Percentiles rank a stretch among this genome's conserved stretches.
Conservation (phyloP, 169 alveolate species). For the Plasmodium fragile region DNA sequence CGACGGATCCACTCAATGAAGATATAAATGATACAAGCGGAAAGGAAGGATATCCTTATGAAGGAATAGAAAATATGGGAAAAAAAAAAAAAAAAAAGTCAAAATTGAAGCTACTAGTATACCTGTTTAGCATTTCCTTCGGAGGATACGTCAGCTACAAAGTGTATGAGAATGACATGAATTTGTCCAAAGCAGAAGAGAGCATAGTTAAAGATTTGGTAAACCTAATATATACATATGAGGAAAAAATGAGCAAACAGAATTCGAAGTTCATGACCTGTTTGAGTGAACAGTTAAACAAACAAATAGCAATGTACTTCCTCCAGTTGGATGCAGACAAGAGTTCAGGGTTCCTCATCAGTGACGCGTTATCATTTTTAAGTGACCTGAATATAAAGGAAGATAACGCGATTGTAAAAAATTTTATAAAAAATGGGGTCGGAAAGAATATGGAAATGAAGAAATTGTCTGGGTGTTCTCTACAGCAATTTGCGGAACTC, state of each 20-base stretch:
- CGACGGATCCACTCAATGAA: not conserved
- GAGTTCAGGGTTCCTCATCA: conserved; percentile 51
- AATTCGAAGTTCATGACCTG: conserved; percentile 73
- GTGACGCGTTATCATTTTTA: conserved; percentile 61
- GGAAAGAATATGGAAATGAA: conserved; percentile 53
- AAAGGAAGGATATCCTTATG: not conserved
- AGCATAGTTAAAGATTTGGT: conserved; percentile 47
- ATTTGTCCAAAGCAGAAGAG: conserved; percentile 74
- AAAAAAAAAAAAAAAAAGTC: conserved; percentile 44
- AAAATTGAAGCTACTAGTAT: conserved; percentile 18
- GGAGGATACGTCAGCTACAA: conserved; percentile 43
- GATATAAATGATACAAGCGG: not conserved
- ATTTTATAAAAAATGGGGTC: conserved; percentile 55
- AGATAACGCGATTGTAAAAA: conserved; percentile 53
- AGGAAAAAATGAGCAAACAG: conserved; percentile 46
- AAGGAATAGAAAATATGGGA: not conserved
- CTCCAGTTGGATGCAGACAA: conserved; percentile 68
- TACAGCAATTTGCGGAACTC: conserved; percentile 72
- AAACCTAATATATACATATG: conserved; percentile 23
- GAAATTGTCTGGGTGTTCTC: conserved; percentile 65
- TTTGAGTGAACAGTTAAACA: conserved; percentile 34
- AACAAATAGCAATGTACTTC: conserved; percentile 72
- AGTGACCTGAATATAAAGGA: conserved; percentile 55
- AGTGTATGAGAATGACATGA: conserved; percentile 53
- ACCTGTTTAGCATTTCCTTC: not conserved